Conservation (phyloP, 192 early-diverging fungal species). For the Backusella morwellensis region DNA sequence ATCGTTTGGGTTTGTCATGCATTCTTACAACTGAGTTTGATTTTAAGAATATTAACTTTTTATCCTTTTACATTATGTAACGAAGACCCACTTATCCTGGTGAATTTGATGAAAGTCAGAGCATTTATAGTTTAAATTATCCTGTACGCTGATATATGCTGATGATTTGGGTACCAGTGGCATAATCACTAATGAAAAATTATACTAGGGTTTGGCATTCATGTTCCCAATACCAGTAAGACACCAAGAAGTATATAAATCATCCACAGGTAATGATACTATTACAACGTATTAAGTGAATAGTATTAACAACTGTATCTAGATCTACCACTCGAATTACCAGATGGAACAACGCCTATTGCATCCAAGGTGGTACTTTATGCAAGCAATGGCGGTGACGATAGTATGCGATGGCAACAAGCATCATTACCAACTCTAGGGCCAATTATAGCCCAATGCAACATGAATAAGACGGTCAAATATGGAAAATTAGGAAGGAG, state of each 20-base stretch:
- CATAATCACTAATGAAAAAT: background rate
- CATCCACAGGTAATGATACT: conserved; percentile 37
- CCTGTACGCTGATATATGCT: conserved; percentile 44
- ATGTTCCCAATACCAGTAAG: conserved; percentile 65
- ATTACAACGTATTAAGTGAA: background rate
- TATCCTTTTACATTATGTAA: background rate
- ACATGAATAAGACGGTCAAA: conserved; percentile 24
- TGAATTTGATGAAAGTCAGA: conserved; percentile 47
- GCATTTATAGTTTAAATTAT: conserved; percentile 66
- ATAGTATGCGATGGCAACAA: conserved; percentile 41
- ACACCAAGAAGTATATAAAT: conserved; percentile 46
- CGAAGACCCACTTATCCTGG: conserved; percentile 59
- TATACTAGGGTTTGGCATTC: conserved; percentile 61
- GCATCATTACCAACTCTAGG: conserved; percentile 39
- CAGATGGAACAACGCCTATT: conserved; percentile 73
- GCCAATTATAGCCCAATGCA: conserved; percentile 28
- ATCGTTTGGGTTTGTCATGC: conserved; percentile 56
- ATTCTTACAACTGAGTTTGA: background rate
- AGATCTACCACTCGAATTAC: conserved; percentile 68
- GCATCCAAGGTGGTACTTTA: conserved; percentile 59
- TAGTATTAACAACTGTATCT: background rate
- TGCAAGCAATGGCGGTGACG: conserved; percentile 34
- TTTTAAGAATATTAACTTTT: background rate
- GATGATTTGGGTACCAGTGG: background rate
- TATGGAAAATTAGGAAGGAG: conserved; percentile 34